Evolutionary conservation across 1,284 basidiomycete species (phyloP).

Genomic region (Amylostereum areolatum): DNA sequence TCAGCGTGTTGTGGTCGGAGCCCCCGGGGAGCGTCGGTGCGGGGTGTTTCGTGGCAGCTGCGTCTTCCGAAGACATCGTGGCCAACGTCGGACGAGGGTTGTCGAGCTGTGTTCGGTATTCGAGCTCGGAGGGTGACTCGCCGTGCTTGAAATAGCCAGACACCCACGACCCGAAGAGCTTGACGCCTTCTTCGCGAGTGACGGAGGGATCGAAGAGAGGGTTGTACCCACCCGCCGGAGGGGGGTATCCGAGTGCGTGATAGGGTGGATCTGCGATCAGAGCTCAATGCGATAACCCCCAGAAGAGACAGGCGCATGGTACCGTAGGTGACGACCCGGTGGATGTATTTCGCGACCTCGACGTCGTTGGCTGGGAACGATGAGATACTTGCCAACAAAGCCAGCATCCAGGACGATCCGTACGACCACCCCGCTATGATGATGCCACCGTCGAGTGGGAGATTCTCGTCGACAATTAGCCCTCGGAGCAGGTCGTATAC

Average conservation of each 20-base stretch:
- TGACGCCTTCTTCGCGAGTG: slow-evolving; percentile 11
- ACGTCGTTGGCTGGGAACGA: slow-evolving; percentile 8
- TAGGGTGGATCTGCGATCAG: slow-evolving; percentile 9
- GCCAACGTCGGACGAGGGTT: slow-evolving; percentile 10
- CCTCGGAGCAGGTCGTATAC: slow-evolving; percentile 11
- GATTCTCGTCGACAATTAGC: slow-evolving; percentile 8
- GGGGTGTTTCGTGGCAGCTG: slow-evolving; percentile 6
- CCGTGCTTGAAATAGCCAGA: slow-evolving; percentile 23
- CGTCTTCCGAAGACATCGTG: slow-evolving; percentile 13
- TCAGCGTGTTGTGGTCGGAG: slow-evolving; percentile 12
- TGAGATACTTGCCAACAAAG: slow-evolving; percentile 13
- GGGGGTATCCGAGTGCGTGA: slow-evolving; percentile 16
- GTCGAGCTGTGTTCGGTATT: slow-evolving; percentile 1
- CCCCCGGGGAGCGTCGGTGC: slow-evolving; percentile 14
- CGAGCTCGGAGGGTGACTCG: slow-evolving; percentile 3
- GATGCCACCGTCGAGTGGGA: slow-evolving; percentile 7
- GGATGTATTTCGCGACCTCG: slow-evolving; percentile 4
- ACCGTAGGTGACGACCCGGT: slow-evolving; percentile 3
- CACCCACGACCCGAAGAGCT: slow-evolving; percentile 17
- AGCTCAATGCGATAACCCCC: background rate
- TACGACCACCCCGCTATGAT: slow-evolving; percentile 17
- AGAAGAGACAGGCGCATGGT: background rate
- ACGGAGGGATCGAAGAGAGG: slow-evolving; percentile 16
- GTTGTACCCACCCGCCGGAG: slow-evolving; percentile 15
- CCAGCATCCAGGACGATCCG: slow-evolving; percentile 12